Percentiles rank a stretch among this genome's conserved stretches.
phyloP scores from a whole-genome alignment of 2,329 filamentous ascomycete species.

The Aspergillus pseudoterreus region DNA sequence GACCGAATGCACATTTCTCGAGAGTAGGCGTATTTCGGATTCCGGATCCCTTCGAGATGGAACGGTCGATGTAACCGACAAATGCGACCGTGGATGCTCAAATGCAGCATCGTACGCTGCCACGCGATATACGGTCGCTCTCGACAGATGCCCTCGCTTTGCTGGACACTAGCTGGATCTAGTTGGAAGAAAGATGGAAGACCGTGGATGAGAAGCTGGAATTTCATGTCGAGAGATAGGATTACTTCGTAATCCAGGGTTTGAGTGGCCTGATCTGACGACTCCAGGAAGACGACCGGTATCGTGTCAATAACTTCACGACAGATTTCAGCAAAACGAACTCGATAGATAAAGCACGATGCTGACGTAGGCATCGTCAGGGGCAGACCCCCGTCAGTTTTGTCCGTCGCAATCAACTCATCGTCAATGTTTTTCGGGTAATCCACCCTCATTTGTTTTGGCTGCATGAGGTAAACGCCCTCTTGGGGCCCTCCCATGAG shows the following conservation, averaged over 20 bases:
- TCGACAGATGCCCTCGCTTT: constrained; percentile 14
- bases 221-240: neutral
- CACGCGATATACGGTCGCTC: constrained; percentile 19
- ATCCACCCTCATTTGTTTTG: constrained; percentile 21
- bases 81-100: constrained; percentile 18
- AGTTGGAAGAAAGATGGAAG: constrained; percentile 4
- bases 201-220: neutral
- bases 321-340: constrained; percentile 3
- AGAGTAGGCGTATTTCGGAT: constrained; percentile 5
- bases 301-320: constrained; percentile 5
- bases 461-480: constrained; percentile 18
- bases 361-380: neutral
- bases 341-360: constrained; percentile 3
- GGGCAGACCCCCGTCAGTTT: neutral
- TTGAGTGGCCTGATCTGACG: neutral
- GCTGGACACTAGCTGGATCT: constrained; percentile 15
- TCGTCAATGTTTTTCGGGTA: constrained; percentile 20
- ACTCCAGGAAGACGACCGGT: neutral
- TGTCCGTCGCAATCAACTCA: constrained; percentile 10
- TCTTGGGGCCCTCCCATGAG: constrained; percentile 18
- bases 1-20: constrained; percentile 1
- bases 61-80: constrained; percentile 22
- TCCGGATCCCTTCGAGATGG: constrained; percentile 15
- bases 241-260: neutral
- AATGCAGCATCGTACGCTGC: constrained; percentile 17